These are phyloP conservation scores for Takashimella koratensis DNA, from an alignment of 1,284 basidiomycete species.

Conservation along the genomic window DNA sequence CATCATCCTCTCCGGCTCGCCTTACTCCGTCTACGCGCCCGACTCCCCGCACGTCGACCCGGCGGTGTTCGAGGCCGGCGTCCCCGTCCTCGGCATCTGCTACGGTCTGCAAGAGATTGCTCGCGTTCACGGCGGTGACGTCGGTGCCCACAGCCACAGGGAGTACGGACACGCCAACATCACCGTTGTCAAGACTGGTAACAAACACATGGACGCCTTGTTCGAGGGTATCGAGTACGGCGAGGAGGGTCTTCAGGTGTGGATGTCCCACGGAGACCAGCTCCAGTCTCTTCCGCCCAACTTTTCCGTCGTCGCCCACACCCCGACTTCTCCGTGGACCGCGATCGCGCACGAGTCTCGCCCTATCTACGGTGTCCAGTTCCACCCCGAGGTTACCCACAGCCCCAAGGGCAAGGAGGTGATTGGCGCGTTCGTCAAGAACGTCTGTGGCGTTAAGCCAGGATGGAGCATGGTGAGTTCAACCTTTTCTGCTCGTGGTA, in stretches of 20 bases:
- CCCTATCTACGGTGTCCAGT: constrained; percentile 94
- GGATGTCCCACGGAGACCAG: constrained; percentile 99
- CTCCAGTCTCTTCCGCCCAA: constrained; percentile 73
- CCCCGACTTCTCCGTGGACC: constrained; percentile 84
- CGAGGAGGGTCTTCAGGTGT: constrained; percentile 73
- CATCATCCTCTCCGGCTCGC: constrained; percentile 96
- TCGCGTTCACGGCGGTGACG: constrained; percentile 80
- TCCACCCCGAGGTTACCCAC: constrained; percentile 99
- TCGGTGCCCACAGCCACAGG: constrained; percentile 83
- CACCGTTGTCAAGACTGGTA: constrained; percentile 66
- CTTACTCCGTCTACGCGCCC: constrained; percentile 94
- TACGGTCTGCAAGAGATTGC: constrained; percentile 98
- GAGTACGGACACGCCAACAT: constrained; percentile 93
- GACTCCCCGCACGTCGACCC: constrained; percentile 94
- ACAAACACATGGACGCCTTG: constrained; percentile 64
- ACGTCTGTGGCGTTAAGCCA: constrained; percentile 75
- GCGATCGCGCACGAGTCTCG: constrained; percentile 88
- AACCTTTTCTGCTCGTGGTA: neutral
- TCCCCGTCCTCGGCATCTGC: constrained; percentile 95
- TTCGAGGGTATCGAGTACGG: constrained; percentile 71
- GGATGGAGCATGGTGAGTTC: constrained; percentile 90
- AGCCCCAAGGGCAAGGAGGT: constrained; percentile 86
- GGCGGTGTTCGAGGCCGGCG: constrained; percentile 83
- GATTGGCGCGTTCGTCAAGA: constrained; percentile 79
- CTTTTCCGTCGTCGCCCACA: constrained; percentile 86